Evolutionary conservation across 83 land plant genomes (phyloP).

Genomic region (Picea abies): DNA sequence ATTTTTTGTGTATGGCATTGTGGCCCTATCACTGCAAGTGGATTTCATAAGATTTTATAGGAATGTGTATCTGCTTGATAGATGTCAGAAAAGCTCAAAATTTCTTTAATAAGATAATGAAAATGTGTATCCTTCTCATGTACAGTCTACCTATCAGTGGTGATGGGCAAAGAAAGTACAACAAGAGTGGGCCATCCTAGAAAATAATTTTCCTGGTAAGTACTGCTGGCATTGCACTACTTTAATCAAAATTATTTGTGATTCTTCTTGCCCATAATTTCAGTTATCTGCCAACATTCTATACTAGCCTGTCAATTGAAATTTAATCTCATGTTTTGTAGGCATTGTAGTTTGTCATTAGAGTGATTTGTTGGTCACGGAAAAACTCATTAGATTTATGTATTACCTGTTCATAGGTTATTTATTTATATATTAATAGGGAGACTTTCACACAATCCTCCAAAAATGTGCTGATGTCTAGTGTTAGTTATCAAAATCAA

Average conservation of each 20-base stretch:
- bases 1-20: neutral
- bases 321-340: neutral
- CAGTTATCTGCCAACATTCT: too few relatives aligned
- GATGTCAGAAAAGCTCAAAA: neutral
- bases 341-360: too few relatives aligned
- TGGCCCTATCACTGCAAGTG: neutral
- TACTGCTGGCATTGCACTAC: too few relatives aligned
- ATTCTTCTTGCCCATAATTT: too few relatives aligned
- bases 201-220: too few relatives aligned
- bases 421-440: conserved; percentile 14
- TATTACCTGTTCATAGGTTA: neutral
- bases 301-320: neutral
- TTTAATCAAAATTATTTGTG: too few relatives aligned
- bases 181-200: too few relatives aligned
- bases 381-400: neutral
- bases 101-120: conserved; percentile 26
- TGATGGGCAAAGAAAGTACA: too few relatives aligned
- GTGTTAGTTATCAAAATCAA: neutral
- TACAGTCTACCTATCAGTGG: too few relatives aligned
- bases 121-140: neutral
- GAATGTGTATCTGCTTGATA: neutral
- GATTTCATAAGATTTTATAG: neutral
- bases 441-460: neutral
- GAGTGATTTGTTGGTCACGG: neutral
- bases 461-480: too few relatives aligned